Evolutionary conservation across 768 basidiomycete species (phyloP), one percentile per base, ranked within the genome.

Genomic region (Piloderma croceum): DNA sequence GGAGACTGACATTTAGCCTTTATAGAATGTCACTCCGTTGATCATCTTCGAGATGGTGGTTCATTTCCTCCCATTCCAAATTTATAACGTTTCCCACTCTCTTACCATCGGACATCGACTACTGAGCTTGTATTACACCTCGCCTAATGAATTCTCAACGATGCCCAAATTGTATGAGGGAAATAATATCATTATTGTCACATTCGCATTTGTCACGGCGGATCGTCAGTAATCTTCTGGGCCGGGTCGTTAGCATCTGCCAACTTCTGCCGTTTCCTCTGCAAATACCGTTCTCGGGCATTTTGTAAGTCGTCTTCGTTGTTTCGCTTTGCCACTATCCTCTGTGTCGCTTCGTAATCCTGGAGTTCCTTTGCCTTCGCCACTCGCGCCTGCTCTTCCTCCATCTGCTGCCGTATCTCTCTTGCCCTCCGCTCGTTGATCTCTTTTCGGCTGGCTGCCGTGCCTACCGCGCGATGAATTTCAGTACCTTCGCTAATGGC

Each of bases 341-440:
- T 73, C 54, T 79, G 79, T 25, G 73, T 68, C n/a, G 74, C 77
- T 52, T 81, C 79, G 38, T 78, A 68, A 39, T 83, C 83, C 25
- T 72, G 70, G 45, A 67, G 67, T 50, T 75, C 73, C 55, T 65
- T 77, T 56, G 81, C 79, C 43, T 65, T 57, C 44, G 68, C 65
- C 29, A 77, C 50, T 45, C 83, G 76, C 46, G 75, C 72, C 38
- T 73, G 67, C 56, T 94, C 88, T 49, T 79, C 82, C 38, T 77
- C 76, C 69, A 96, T 65, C 62, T 97, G 92, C 38, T 70, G 65
- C 45, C 76, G 76, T 19, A 98, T 76, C 58, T 96, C 84, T 41
- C 76, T 71, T 15, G 76, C 68, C 52, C 94, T 77, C 42, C 96
- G 76, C 54, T 89, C 85, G 44, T 88, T 83, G 38, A 93, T 86